Percentiles rank a stretch among this genome's conserved stretches.
Evolutionary conservation across 441 rosid species (phyloP).

Genomic region (Aquilaria agallochum): DNA sequence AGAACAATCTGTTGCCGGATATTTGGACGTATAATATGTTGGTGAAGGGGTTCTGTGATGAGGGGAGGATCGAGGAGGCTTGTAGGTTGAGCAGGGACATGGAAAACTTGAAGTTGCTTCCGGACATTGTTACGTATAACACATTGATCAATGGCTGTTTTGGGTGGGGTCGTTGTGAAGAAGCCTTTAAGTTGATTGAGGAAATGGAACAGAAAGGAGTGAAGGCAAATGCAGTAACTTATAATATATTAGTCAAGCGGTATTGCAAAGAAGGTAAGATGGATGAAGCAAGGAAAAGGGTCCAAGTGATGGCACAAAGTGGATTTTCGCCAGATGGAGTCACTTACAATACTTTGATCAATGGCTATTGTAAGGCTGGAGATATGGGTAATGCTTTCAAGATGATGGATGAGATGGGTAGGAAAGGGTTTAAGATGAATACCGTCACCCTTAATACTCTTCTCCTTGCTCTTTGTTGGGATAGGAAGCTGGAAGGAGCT

Average conservation of each 20-base stretch:
- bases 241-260: slow-evolving; percentile 70
- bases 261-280: slow-evolving; percentile 65
- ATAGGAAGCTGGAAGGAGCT: slow-evolving; percentile 62
- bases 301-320: slow-evolving; percentile 50
- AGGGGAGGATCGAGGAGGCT: slow-evolving; percentile 54
- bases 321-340: slow-evolving; percentile 62
- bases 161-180: slow-evolving; percentile 30
- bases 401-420: slow-evolving; percentile 74
- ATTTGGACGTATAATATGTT: slow-evolving; percentile 68
- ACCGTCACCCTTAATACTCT: slow-evolving; percentile 64
- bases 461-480: slow-evolving; percentile 59
- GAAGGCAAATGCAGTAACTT: slow-evolving; percentile 51
- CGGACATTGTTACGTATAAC: slow-evolving; percentile 81
- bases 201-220: slow-evolving; percentile 63
- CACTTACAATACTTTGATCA: slow-evolving; percentile 72
- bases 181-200: slow-evolving; percentile 54
- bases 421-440: slow-evolving; percentile 72
- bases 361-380: slow-evolving; percentile 58
- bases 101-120: slow-evolving; percentile 51
- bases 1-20: slow-evolving; percentile 51
- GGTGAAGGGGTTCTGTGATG: slow-evolving; percentile 62
- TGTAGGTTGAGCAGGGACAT: slow-evolving; percentile 58
- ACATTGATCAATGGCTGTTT: slow-evolving; percentile 79
- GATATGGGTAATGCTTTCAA: slow-evolving; percentile 58
- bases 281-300: slow-evolving; percentile 49